Percentiles rank a stretch among this genome's conserved stretches.
phyloP scores from a whole-genome alignment of 768 basidiomycete species.

The Xerocomus potaroensis region DNA sequence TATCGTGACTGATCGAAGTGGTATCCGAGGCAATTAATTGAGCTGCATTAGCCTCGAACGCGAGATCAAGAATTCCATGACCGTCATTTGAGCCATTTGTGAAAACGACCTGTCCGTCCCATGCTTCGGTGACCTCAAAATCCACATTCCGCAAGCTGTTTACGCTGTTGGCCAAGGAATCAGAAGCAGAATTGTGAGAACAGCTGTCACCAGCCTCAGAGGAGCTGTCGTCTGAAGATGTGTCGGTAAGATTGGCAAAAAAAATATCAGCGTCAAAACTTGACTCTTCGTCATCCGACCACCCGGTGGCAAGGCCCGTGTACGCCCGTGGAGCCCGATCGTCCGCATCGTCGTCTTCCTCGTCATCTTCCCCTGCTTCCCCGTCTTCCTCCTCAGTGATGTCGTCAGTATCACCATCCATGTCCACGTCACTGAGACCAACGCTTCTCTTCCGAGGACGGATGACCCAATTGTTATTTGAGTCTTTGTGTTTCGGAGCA shows the following conservation, averaged over 20 bases:
- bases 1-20: slow-evolving; percentile 45
- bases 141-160: slow-evolving; percentile 34
- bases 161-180: slow-evolving; percentile 24
- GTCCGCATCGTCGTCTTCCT: slow-evolving; percentile 47
- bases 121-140: slow-evolving; percentile 66
- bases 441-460: slow-evolving; percentile 67
- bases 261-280: slow-evolving; percentile 82
- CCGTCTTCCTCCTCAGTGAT: slow-evolving; percentile 51
- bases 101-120: slow-evolving; percentile 74
- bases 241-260: slow-evolving; percentile 72
- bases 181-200: slow-evolving; percentile 32
- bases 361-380: slow-evolving; percentile 36
- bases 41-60: slow-evolving; percentile 63
- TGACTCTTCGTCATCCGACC: slow-evolving; percentile 76
- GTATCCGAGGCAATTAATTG: slow-evolving; percentile 48
- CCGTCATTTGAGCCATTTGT: slow-evolving; percentile 57
- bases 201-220: slow-evolving; percentile 45
- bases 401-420: slow-evolving; percentile 58
- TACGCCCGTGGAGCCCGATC: slow-evolving; percentile 40
- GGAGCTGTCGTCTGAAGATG: slow-evolving; percentile 35
- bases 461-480: slow-evolving; percentile 62
- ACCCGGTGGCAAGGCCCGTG: slow-evolving; percentile 66
- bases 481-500: slow-evolving; percentile 36
- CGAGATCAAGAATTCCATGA: slow-evolving; percentile 54
- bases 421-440: slow-evolving; percentile 56